Base-by-base conservation (phyloP, 1,139 yeast genomes). In the Trichomonascaceae sp. region DNA sequence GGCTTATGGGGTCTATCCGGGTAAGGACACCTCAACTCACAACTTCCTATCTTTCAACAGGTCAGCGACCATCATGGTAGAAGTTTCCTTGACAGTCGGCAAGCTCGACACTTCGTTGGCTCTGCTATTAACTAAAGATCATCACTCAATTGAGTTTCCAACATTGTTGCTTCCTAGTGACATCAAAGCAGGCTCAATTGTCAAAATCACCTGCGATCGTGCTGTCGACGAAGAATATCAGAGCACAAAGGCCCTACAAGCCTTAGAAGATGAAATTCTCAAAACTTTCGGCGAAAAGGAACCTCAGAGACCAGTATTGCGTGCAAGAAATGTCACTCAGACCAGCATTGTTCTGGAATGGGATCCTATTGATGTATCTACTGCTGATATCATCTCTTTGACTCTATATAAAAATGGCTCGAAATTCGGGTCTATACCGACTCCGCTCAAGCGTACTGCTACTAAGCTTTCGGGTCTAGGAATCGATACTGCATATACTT, bases 21-120 rank as follows among this genome's bases (percentile, higher is more conserved):
- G 41, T 36, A 36, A 36, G 41, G 41, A 36, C 41, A 36, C 41
- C 41, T 36, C 41, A 36, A 36, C 41, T 36, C 32, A 27, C 32
- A 36, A 36, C 41, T 36, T 36, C 17, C 41, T 15, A 36, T 36
- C 41, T n/a, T 10, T 15, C 41, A 36, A 9, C 41, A 13, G 41
- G 41, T 17, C 41, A 36, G 8, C 41, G 17, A 15, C 43, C 30
- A 51, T 44, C 47, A 85, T 85, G 90, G 93, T 86, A 50, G 89
- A 85, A 71, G 97, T 91, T 12, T 85, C 96, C 47, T 78, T 93
- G 51, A 91, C 98, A 0, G 98, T 93, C 17, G 99, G 99, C 49
- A 91, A 91, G 73, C 77, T 93, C 52, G 99, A 93, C 69, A 96
- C 98, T 20, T 90, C 97, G 1, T 77, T 93, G 70, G 98, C 99